These are phyloP conservation scores for Globisporangium sylvaticum DNA, from an alignment of 352 stramenopile genomes.

Conservation along the genomic window DNA sequence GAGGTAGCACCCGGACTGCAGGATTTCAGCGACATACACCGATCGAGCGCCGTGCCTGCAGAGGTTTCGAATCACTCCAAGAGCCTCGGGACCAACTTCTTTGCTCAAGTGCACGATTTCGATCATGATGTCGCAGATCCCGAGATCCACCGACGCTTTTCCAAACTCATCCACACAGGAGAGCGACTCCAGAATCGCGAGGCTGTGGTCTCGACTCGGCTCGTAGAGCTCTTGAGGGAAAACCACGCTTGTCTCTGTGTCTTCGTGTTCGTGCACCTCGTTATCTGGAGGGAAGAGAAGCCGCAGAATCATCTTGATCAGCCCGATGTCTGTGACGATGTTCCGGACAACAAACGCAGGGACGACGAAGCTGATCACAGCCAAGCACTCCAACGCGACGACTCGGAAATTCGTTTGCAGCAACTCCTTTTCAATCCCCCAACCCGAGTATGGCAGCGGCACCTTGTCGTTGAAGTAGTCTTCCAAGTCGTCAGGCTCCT, in stretches of 20 bases:
- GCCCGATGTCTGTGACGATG: constrained; percentile 42
- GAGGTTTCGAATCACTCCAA: constrained; percentile 67
- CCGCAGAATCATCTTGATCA: constrained; percentile 73
- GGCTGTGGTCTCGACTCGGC: constrained; percentile 55
- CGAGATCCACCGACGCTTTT: constrained; percentile 39
- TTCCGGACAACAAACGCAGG: constrained; percentile 54
- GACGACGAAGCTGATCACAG: constrained; percentile 51
- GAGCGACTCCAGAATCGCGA: constrained; percentile 50
- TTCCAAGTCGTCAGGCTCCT: constrained; percentile 26
- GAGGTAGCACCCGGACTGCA: constrained; percentile 69
- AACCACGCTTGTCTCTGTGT: constrained; percentile 42
- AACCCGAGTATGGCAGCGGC: constrained; percentile 54
- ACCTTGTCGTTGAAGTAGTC: constrained; percentile 25
- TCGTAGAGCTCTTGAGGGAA: constrained; percentile 60
- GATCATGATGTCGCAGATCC: constrained; percentile 77
- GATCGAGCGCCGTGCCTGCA: constrained; percentile 40
- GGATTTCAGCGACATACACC: constrained; percentile 54
- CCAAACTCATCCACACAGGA: constrained; percentile 59
- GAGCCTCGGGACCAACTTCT: constrained; percentile 44
- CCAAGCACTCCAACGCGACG: constrained; percentile 62
- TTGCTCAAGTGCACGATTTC: constrained; percentile 63
- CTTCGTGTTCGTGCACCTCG: constrained; percentile 65
- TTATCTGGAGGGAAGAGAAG: constrained; percentile 74
- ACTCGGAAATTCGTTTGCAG: constrained; percentile 53
- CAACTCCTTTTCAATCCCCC: constrained; percentile 41